Conservation (phyloP, 108 stramenopile genomes). For the Cyclotella sp. region DNA sequence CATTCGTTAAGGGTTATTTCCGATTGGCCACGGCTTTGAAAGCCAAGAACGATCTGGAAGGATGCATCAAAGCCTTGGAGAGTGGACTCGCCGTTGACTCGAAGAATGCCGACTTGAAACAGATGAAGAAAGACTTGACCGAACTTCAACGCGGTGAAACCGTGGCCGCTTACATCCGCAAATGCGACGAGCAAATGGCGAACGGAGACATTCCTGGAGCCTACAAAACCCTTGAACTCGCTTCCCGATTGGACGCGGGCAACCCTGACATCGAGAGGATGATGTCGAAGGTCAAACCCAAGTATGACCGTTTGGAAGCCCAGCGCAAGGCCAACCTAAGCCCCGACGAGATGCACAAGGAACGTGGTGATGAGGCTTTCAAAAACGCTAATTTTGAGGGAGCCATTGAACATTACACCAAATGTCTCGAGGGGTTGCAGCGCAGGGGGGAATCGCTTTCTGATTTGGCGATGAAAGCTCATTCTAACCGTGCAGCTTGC, state of each 20-base stretch:
- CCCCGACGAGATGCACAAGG: slow-evolving; percentile 91
- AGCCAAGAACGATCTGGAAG: slow-evolving; percentile 72
- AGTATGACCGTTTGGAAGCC: slow-evolving; percentile 89
- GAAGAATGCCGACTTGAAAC: slow-evolving; percentile 87
- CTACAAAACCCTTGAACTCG: slow-evolving; percentile 91
- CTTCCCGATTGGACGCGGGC: slow-evolving; percentile 93
- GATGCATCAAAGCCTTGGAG: slow-evolving; percentile 91
- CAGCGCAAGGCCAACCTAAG: slow-evolving; percentile 82
- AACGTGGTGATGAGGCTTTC: slow-evolving; percentile 94
- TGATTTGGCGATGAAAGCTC: slow-evolving; percentile 94
- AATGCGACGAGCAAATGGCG: slow-evolving; percentile 89
- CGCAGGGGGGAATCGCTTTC: slow-evolving; percentile 68
- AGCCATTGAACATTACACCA: slow-evolving; percentile 93
- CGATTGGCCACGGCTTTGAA: slow-evolving; percentile 92
- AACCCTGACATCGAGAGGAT: slow-evolving; percentile 89
- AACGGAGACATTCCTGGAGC: slow-evolving; percentile 90
- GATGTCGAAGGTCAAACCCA: slow-evolving; percentile 89
- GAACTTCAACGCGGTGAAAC: slow-evolving; percentile 91
- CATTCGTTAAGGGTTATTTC: slow-evolving; percentile 97
- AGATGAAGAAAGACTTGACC: slow-evolving; percentile 90
- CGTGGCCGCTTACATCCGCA: slow-evolving; percentile 82
- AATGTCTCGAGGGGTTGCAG: slow-evolving; percentile 87
- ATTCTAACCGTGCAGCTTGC: slow-evolving; percentile 97
- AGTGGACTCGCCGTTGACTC: slow-evolving; percentile 80
- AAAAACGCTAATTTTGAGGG: slow-evolving; percentile 71